These are phyloP conservation scores for Davidsoniella australis DNA, from an alignment of 2,329 filamentous ascomycete species.

Conservation along the genomic window DNA sequence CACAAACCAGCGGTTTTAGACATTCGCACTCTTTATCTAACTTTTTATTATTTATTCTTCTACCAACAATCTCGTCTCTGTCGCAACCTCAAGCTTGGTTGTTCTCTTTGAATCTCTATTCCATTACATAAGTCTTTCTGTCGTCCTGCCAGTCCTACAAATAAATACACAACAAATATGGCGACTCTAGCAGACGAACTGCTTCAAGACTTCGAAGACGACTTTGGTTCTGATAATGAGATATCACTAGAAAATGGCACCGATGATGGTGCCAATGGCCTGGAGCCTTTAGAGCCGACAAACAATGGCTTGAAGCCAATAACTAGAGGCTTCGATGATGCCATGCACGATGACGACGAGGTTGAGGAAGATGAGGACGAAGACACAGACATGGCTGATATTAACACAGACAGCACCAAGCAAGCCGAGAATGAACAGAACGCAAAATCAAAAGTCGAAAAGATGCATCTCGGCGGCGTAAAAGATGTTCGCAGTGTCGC, in stretches of 20 bases:
- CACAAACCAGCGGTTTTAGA: too few relatives aligned
- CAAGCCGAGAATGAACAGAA: conserved; percentile 48
- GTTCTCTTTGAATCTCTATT: neutral
- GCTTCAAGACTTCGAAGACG: conserved; percentile 67
- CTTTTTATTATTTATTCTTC: neutral
- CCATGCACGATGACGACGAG: conserved; percentile 43
- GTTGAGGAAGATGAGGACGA: conserved; percentile 40
- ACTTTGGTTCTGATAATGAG: conserved; percentile 41
- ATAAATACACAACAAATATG: conserved; percentile 36
- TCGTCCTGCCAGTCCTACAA: neutral
- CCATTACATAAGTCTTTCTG: neutral
- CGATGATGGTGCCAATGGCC: conserved; percentile 23
- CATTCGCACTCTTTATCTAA: neutral
- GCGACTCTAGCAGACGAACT: conserved; percentile 86
- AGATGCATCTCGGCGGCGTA: conserved; percentile 57
- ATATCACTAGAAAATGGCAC: conserved; percentile 33
- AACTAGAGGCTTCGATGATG: conserved; percentile 23
- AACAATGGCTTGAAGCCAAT: conserved; percentile 16
- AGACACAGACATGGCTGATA: conserved; percentile 40
- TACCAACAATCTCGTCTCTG: neutral
- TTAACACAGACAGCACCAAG: conserved; percentile 26
- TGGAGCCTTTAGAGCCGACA: neutral
- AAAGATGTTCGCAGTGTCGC: conserved; percentile 68
- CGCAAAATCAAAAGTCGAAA: conserved; percentile 60
- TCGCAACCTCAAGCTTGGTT: neutral